A percentile compares a stretch with the other conserved stretches of the same genome.
These are phyloP conservation scores for Lepidium sativum DNA, from an alignment of 345 rosid species.

Conservation along the genomic window DNA sequence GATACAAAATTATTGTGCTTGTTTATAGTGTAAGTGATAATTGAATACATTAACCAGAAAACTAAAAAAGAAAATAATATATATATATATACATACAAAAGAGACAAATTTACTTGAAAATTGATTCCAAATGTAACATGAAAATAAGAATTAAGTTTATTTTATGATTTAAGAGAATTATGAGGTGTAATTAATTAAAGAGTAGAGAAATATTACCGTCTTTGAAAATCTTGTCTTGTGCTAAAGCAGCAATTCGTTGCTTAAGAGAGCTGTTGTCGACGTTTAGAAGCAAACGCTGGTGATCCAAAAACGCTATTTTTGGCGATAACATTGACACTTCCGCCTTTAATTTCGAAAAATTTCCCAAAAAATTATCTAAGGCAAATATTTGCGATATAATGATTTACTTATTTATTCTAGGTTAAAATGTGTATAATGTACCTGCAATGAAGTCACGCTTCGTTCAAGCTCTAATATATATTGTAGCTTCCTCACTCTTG, in stretches of 20 bases:
- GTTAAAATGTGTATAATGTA: conserved; percentile 2
- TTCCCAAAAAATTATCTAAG: too few relatives aligned
- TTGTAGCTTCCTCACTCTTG: conserved; percentile 84
- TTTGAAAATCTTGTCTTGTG: conserved; percentile 89
- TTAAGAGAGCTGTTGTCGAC: conserved; percentile 79
- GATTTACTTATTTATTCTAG: background rate
- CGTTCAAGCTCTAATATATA: conserved; percentile 94
- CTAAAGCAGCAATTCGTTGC: conserved; percentile 91
- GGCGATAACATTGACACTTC: conserved; percentile 88
- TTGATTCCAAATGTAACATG: background rate
- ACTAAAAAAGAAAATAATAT: background rate
- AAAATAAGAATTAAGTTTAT: too few relatives aligned
- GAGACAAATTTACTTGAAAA: background rate
- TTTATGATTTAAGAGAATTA: too few relatives aligned
- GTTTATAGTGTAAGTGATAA: conserved; percentile 12
- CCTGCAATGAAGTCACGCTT: conserved; percentile 75
- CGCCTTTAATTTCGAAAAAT: conserved; percentile 40
- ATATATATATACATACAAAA: too few relatives aligned
- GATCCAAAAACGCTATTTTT: conserved; percentile 75
- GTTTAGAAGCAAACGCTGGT: conserved; percentile 76
- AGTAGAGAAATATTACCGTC: conserved; percentile 55
- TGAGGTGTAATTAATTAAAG: too few relatives aligned
- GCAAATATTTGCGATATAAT: background rate
- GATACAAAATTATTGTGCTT: background rate
- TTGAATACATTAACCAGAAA: background rate